Percentiles rank a stretch among this genome's conserved stretches.
These are phyloP conservation scores for Globisporangium canariense DNA, from an alignment of 352 stramenopile species.

Conservation along the genomic window DNA sequence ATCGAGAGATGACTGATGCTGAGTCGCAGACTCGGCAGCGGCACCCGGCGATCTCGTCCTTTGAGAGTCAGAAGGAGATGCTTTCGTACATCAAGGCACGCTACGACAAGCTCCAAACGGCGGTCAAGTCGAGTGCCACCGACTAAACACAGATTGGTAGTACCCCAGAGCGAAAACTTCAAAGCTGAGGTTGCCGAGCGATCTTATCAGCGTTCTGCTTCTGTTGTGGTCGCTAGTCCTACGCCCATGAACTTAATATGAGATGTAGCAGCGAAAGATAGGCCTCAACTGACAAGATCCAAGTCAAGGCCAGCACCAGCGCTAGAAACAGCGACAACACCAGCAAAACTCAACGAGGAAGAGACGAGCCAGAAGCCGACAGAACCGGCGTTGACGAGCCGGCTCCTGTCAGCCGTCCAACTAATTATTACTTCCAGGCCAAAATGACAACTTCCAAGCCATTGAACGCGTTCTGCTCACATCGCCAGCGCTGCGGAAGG, in stretches of 20 bases:
- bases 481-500: not conserved
- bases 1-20: not conserved
- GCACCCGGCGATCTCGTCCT: conserved; percentile 28
- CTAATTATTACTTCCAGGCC: conserved; percentile 6
- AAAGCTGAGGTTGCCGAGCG: not conserved
- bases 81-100: conserved; percentile 36
- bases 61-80: conserved; percentile 25
- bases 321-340: not conserved
- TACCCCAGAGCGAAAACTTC: not conserved
- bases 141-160: not conserved
- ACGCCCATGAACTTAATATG: not conserved
- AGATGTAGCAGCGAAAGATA: not conserved
- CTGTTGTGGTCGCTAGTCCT: no score
- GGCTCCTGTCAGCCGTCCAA: not conserved
- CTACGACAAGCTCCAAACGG: conserved; percentile 29
- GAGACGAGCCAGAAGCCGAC: not conserved
- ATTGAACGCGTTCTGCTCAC: conserved; percentile 31
- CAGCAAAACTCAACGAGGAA: not conserved
- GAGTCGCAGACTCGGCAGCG: not conserved
- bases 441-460: conserved; percentile 39
- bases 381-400: not conserved
- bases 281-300: not conserved
- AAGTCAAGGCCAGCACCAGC: not conserved
- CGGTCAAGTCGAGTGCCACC: not conserved
- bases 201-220: not conserved